Percentiles rank a stretch among this genome's conserved stretches.
These are phyloP conservation scores for Mycena sp. DNA, from an alignment of 1,284 basidiomycete genomes.

Conservation along the genomic window DNA sequence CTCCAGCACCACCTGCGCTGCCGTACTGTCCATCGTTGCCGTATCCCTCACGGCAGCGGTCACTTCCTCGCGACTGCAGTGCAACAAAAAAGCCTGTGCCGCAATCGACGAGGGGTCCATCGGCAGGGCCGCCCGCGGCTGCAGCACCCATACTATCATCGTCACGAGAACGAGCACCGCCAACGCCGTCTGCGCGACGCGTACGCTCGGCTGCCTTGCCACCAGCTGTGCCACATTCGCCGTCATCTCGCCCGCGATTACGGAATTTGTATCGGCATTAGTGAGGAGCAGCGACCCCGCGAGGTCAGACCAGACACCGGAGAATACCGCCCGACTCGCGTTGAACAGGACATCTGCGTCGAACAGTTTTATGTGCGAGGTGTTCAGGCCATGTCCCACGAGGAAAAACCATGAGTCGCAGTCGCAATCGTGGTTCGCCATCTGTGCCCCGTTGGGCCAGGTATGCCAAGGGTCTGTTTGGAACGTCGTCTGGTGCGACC, in stretches of 20 bases:
- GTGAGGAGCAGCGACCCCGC: not conserved
- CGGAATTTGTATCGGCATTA: not conserved
- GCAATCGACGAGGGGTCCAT: constrained; percentile 1
- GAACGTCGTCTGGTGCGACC: not conserved
- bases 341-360: not conserved
- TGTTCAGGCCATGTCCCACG: not conserved
- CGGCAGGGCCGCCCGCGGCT: not conserved
- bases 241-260: not conserved
- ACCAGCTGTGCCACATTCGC: not conserved
- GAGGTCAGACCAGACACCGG: not conserved
- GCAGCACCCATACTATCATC: not conserved
- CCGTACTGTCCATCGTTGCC: not conserved
- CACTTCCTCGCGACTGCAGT: not conserved
- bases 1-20: not conserved
- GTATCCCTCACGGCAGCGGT: not conserved
- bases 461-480: not conserved
- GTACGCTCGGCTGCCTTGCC: not conserved
- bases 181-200: not conserved
- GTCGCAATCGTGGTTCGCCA: not conserved
- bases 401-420: constrained; percentile 13
- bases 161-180: not conserved
- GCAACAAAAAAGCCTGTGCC: not conserved
- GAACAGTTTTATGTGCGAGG: not conserved
- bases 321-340: not conserved
- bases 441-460: not conserved